A percentile compares a stretch with the other conserved stretches of the same genome.
phyloP scores from a whole-genome alignment of 495 filamentous ascomycete genomes.

The Neurospora pannonica region DNA sequence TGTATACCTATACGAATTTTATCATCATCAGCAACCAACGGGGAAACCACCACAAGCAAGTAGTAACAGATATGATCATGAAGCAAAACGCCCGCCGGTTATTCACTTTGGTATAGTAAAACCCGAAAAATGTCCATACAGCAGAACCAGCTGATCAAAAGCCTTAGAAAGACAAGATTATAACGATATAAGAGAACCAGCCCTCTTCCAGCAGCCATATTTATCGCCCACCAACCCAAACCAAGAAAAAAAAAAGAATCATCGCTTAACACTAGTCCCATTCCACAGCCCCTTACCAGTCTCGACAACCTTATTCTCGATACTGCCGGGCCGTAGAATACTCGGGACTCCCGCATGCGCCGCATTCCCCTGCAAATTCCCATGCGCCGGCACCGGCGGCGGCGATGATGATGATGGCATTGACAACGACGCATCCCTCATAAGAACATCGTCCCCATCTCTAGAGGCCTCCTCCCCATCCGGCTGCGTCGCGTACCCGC shows the following conservation, averaged over 20 bases:
- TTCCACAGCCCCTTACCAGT: conserved; percentile 25
- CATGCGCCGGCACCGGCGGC: conserved; percentile 9
- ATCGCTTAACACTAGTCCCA: conserved; percentile 14
- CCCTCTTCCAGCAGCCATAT: too few relatives aligned
- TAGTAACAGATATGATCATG: not conserved
- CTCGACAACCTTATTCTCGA: conserved; percentile 22
- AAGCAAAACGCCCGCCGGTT: not conserved
- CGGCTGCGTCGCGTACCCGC: conserved; percentile 31
- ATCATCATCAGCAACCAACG: not conserved
- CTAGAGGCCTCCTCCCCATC: not conserved
- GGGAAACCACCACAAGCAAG: not conserved
- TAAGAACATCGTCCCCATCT: conserved; percentile 23
- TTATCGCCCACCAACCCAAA: too few relatives aligned
- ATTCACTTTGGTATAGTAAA: not conserved
- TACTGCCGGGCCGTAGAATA: conserved; percentile 22
- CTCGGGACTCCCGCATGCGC: conserved; percentile 11
- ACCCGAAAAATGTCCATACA: not conserved
- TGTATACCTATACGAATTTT: too few relatives aligned
- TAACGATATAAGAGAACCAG: not conserved
- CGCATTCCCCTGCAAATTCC: conserved; percentile 7
- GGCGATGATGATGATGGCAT: not conserved
- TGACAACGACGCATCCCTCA: conserved; percentile 24
- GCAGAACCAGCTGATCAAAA: not conserved
- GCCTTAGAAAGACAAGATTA: not conserved
- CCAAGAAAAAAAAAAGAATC: not conserved